A percentile compares a stretch with the other conserved stretches of the same genome.
phyloP scores from a whole-genome alignment of 257 asterid species.

The Phtheirospermum japonicum region DNA sequence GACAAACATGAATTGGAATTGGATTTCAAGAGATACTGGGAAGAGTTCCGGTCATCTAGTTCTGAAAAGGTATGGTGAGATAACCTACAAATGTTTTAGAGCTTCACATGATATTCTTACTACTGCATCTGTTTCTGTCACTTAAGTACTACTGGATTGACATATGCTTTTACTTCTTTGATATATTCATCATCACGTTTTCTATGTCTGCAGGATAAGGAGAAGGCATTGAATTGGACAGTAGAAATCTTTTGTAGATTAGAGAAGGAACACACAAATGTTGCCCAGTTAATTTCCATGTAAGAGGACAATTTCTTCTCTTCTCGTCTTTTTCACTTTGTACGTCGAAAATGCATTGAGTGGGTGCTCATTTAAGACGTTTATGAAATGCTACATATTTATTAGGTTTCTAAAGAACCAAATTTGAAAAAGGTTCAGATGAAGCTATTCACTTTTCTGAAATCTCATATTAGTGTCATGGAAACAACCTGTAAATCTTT shows the following conservation, averaged over 20 bases:
- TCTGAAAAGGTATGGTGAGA: slow-evolving; percentile 51
- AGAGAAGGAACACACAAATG: slow-evolving; percentile 86
- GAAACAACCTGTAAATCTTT: slow-evolving; percentile 12
- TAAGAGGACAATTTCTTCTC: slow-evolving; percentile 40
- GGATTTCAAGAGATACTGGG: slow-evolving; percentile 98
- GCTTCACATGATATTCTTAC: slow-evolving; percentile 5
- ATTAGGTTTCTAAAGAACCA: slow-evolving; percentile 17
- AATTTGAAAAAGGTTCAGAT: not conserved
- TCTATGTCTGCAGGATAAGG: slow-evolving; percentile 82
- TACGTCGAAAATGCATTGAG: slow-evolving; percentile 25
- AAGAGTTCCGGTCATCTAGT: slow-evolving; percentile 84
- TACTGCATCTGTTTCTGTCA: slow-evolving; percentile 9
- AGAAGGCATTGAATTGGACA: slow-evolving; percentile 88
- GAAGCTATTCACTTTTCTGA: slow-evolving; percentile 3
- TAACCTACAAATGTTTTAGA: slow-evolving; percentile 17
- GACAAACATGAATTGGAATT: slow-evolving; percentile 84
- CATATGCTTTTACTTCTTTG: slow-evolving; percentile 4
- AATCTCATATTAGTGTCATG: slow-evolving; percentile 7
- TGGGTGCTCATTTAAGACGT: slow-evolving; percentile 8
- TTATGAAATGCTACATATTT: slow-evolving; percentile 16
- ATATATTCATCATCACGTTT: slow-evolving; percentile 24
- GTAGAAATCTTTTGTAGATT: slow-evolving; percentile 95
- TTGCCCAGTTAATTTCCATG: slow-evolving; percentile 83
- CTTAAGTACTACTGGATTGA: slow-evolving; percentile 2
- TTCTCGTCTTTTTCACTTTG: slow-evolving; percentile 24